Evolutionary conservation across 148 eudicot species (phyloP), one percentile per base, ranked within the genome.

Genomic region (Suaeda aralocaspica): DNA sequence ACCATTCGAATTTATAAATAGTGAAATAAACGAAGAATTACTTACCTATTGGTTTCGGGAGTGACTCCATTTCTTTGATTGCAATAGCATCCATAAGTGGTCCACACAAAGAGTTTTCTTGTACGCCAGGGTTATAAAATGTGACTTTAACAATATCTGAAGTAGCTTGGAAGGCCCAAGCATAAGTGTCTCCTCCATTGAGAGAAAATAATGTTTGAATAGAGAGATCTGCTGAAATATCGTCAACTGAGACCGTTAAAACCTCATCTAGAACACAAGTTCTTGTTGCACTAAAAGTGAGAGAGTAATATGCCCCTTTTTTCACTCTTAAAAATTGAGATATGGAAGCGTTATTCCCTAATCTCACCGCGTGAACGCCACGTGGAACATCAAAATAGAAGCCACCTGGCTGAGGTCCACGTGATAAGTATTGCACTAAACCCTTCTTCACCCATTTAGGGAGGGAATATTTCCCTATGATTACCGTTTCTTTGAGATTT

Each of bases 201-300:
- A 81, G 80, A 50, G 94, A 88, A 48, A 81, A 92, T 71, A 92
- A 36, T 1, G 98, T 92, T 69, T 92, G 94, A 4, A 92, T 72
- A 0, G 87, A 87, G 16, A 92, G 81, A 69, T 87, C 86, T 4
- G 71, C 64, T 6, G 75, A 46, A 1, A 30, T 57, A 2, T 62
- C 59, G 3, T 84, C 72, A 33, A 82, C 82, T 2, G 84, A 64
- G 13, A 92, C 83, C 48, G 86, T 76, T 62, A 92, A 70, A 42
- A 92, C 89, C 79, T 92, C 97, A 6, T 92, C 86, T 59, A 87
- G 92, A 0, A 96, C 89, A 71, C 97, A 92, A 52, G 96, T 92
- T 58, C 89, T 86, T 6, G 97, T 87, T 5, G 97, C 92, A 5
- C 88, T 82, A 62, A 92, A 89, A 13, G 91, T 89, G 10, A 92